Evolutionary conservation across 2,329 filamentous ascomycete genomes (phyloP).

Genomic region (Paecilomyces sp.): DNA sequence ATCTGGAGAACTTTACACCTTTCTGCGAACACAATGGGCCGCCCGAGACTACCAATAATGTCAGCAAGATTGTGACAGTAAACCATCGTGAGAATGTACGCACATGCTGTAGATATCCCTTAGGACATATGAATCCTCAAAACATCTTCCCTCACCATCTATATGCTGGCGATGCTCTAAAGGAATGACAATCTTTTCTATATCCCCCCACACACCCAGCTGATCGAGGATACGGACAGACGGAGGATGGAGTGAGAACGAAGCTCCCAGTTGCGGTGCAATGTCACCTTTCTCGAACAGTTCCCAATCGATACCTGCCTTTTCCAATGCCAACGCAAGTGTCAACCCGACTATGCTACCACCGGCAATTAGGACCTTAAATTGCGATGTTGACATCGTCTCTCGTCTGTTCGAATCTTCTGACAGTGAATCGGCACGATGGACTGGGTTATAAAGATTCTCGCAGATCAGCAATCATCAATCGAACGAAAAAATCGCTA

Average conservation of each 20-base stretch:
- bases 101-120: neutral
- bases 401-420: neutral
- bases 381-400: neutral
- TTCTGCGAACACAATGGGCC: constrained; percentile 13
- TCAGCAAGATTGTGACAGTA: neutral
- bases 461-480: too few species aligned
- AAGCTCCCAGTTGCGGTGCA: neutral
- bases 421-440: too few species aligned
- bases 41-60: constrained; percentile 1
- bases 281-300: constrained; percentile 9
- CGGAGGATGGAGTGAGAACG: neutral
- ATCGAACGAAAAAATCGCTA: too few species aligned
- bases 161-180: neutral
- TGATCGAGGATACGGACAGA: neutral
- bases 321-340: constrained; percentile 6
- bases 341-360: constrained; percentile 8
- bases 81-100: neutral
- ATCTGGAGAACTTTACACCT: constrained; percentile 10
- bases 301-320: constrained; percentile 8
- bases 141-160: neutral
- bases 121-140: neutral
- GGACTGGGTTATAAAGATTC: too few species aligned
- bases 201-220: neutral
- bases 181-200: neutral
- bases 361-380: constrained; percentile 6